Evolutionary conservation across 805 yeast species (phyloP), one percentile per base, ranked within the genome.

Genomic region (Wickerhamiella australiensis): DNA sequence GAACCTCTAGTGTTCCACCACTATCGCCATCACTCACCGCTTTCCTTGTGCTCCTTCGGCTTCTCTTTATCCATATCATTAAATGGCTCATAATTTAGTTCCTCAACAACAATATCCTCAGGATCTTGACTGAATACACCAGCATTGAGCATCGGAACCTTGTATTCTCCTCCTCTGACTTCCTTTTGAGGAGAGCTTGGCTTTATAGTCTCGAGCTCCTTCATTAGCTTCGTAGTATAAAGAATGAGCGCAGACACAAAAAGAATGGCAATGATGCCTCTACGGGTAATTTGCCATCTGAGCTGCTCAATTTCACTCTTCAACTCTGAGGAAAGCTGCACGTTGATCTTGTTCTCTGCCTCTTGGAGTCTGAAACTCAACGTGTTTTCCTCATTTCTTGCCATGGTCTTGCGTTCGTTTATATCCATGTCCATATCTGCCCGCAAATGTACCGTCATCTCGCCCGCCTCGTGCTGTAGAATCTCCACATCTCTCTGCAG

Each of bases 251-350:
- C 75, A 1, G 84, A 84, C 54, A 82, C 71, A 1, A 79, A 69
- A 20, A 83, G 65, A 29, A 87, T 80, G 1, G 92, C 85, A 41
- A 84, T 70, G 29, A 92, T 68, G 8, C 96, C 96, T 62, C 92
- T 76, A 50, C 96, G 72, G 1, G 96, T 87, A 42, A 90, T 78
- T 60, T 85, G 86, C 98, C 98, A 90, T 58, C 97, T 73, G 53
- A 90, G 71, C 52, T 80, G 78, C 65, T 90, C 98, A 51, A 86
- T 84, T 50, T 86, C 92, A 0, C 92, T 80, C 60, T 85, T 78
- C 61, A 87, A 75, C 6, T 85, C 92, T 29, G 92, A 79, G 53
- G 80, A 78, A 56, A 92, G 73, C 56, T 83, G 83, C 3, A 92
- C 83, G 21, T 84, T 77, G 52, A 90, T 88, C 56, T 85, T 80